Base-by-base conservation (phyloP, 2,329 filamentous ascomycete genomes). In the Talaromyces amestolkiae region DNA sequence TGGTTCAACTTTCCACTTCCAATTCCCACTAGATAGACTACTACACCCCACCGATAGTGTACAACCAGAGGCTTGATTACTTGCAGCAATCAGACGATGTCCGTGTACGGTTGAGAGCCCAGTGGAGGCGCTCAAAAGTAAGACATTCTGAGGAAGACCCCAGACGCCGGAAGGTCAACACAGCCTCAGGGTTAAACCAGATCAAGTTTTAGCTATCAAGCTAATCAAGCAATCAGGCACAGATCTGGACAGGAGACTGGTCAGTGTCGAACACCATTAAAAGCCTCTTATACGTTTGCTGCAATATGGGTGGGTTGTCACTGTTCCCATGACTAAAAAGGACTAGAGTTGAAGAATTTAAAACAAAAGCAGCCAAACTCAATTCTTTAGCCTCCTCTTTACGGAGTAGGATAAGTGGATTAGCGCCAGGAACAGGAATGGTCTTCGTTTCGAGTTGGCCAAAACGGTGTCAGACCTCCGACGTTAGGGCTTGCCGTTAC, bases 111-210 rank as follows among this genome's bases (percentile, higher is more conserved):
- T 53, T 22, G 45, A 61, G n/a, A 27, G 31, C 10, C n/a, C 45
- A 45, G 19, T 22, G n/a, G 27, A 37, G 41, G 51, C 41, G 22
- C 49, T 24, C 47, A 49, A 47, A 68, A 49, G 69, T 71, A 70
- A 71, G 69, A 70, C 70, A 71, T 67, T 64, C 63, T 70, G 70
- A 71, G 61, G 51, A 61, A 63, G 15, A 49, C 64, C 64, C 54
- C 54, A 59, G 63, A 64, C 35, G 41, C 33, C 62, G 8, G 24
- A 60, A 31, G 56, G n/a, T 35, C 31, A n/a, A 56, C 49, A 63
- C 60, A 63, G 47, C 60, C 60, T 63, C 60, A 31, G 49, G 39
- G 27, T 56, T 51, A 45, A 54, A 43, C 22, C 37, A 63, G 19
- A 37, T 22, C 15, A 63, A 58, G 56, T 41, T 41, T 45, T 59